Evolutionary conservation across 2,329 filamentous ascomycete species (phyloP).

Genomic region (Cyphellophora europaea): DNA sequence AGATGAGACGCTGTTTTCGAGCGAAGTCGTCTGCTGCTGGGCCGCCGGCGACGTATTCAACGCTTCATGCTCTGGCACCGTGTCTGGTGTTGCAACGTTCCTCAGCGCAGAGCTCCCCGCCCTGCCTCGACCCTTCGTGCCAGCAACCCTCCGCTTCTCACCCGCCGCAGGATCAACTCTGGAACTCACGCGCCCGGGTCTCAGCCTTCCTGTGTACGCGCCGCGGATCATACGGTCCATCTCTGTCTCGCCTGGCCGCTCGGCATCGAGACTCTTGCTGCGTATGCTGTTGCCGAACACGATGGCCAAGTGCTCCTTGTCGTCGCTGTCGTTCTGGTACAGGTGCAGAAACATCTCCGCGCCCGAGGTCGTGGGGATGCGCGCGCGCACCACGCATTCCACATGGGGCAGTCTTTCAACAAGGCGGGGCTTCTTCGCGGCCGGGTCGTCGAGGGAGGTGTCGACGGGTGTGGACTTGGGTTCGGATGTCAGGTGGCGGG

Average conservation of each 20-base stretch:
- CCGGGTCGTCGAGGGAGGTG: constrained; percentile 20
- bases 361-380: constrained; percentile 84
- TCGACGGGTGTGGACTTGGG: constrained; percentile 36
- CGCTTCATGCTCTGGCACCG: constrained; percentile 6
- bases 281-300: constrained; percentile 87
- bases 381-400: constrained; percentile 86
- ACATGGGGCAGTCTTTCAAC: constrained; percentile 71
- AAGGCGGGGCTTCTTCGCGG: constrained; percentile 55
- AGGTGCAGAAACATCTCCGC: constrained; percentile 96
- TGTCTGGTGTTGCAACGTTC: constrained; percentile 14
- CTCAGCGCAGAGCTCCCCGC: constrained; percentile 18
- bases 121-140: constrained; percentile 1
- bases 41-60: not conserved
- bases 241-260: constrained; percentile 37
- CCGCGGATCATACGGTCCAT: constrained; percentile 77
- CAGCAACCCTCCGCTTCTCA: not conserved
- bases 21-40: not conserved
- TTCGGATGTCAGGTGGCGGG: constrained; percentile 25
- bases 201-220: constrained; percentile 81
- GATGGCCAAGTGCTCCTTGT: constrained; percentile 93
- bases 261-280: constrained; percentile 47
- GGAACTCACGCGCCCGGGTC: constrained; percentile 72
- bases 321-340: constrained; percentile 86
- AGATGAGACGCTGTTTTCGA: not conserved
- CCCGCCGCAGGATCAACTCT: constrained; percentile 40